Evolutionary conservation across 2,329 filamentous ascomycete genomes (phyloP).

Genomic region (Paraphaeosphaeria sporulosa): DNA sequence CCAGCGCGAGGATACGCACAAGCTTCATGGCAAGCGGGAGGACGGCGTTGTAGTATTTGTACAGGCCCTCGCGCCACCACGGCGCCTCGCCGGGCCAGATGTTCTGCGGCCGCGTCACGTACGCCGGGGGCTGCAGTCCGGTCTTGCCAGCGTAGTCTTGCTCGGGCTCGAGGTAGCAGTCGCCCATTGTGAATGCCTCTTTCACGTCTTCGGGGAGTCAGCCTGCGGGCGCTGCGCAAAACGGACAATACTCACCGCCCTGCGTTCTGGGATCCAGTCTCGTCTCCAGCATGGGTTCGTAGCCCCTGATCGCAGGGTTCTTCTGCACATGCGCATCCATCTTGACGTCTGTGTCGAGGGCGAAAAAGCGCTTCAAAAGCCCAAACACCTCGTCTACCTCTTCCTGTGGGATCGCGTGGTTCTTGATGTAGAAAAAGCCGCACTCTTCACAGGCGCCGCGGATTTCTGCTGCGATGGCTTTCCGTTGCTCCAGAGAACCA

Average conservation of each 20-base stretch:
- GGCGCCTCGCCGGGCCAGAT: conserved; percentile 45
- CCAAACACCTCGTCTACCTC: conserved; percentile 29
- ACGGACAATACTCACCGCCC: conserved; percentile 28
- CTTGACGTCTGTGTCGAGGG: conserved; percentile 40
- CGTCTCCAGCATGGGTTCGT: conserved; percentile 47
- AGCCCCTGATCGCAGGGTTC: conserved; percentile 46
- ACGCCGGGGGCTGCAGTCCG: conserved; percentile 20
- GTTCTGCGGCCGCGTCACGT: conserved; percentile 32
- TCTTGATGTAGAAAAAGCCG: conserved; percentile 56
- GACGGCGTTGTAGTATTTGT: conserved; percentile 44
- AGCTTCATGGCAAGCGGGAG: conserved; percentile 43
- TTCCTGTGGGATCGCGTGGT: conserved; percentile 34
- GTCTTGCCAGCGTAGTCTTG: conserved; percentile 29
- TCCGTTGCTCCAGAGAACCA: conserved; percentile 43
- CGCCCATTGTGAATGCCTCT: conserved; percentile 51
- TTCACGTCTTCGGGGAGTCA: conserved; percentile 27
- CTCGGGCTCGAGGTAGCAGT: conserved; percentile 48
- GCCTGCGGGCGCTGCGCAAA: background rate
- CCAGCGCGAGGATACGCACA: conserved; percentile 43
- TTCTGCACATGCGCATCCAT: conserved; percentile 49
- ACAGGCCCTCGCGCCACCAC: conserved; percentile 43
- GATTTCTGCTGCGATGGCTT: conserved; percentile 51
- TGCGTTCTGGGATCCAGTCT: conserved; percentile 39
- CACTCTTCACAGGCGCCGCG: conserved; percentile 51
- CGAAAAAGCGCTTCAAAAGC: conserved; percentile 41